Evolutionary conservation across 345 rosid species (phyloP).

Genomic region (Ceriops tagal): DNA sequence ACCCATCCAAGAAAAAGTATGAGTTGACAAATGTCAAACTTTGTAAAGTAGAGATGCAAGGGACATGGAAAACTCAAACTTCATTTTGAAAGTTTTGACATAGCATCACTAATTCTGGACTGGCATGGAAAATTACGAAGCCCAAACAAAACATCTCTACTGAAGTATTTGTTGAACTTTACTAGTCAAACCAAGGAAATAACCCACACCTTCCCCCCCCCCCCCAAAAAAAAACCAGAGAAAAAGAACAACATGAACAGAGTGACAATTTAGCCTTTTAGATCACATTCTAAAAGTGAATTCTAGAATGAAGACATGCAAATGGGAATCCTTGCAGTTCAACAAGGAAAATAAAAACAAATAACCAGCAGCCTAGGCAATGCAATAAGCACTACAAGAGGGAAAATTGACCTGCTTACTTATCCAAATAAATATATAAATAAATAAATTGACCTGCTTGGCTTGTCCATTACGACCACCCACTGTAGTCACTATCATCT

Average conservation of each 20-base stretch:
- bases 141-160: not conserved
- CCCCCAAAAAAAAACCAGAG: not conserved
- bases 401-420: constrained; percentile 36
- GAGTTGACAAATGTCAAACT: no score
- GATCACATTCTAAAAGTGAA: not conserved
- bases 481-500: constrained; percentile 68
- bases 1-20: no score
- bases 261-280: not conserved
- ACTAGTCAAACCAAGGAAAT: no score
- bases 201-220: no score
- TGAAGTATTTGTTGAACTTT: no score
- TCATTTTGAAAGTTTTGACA: no score
- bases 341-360: not conserved
- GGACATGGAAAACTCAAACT: no score
- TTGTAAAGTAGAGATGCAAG: no score
- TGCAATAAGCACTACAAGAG: not conserved
- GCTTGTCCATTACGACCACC: constrained; percentile 90
- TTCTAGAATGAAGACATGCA: not conserved
- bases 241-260: not conserved
- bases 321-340: not conserved
- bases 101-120: no score
- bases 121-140: not conserved
- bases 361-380: constrained; percentile 5
- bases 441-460: constrained; percentile 57
- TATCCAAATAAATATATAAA: no score